A percentile compares a stretch with the other conserved stretches of the same genome.
Conservation (phyloP, 1,284 basidiomycete genomes). For the Naganishia liquefaciens region DNA sequence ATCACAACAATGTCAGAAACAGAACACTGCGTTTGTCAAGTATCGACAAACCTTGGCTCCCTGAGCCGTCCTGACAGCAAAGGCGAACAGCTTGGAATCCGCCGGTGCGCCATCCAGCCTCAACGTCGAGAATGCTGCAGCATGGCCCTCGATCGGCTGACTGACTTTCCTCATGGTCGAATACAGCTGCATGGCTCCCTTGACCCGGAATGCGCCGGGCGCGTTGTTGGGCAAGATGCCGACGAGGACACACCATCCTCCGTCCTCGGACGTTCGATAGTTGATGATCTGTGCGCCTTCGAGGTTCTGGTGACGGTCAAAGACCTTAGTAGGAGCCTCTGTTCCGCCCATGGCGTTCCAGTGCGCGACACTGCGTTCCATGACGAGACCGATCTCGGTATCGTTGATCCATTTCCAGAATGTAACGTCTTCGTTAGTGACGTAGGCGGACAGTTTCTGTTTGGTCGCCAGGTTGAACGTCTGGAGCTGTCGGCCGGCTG, state of each 20-base stretch:
- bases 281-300: conserved; percentile 97
- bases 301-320: conserved; percentile 95
- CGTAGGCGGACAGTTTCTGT: conserved; percentile 94
- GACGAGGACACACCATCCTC: conserved; percentile 95
- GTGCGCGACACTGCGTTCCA: conserved; percentile 89
- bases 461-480: conserved; percentile 98
- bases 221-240: conserved; percentile 93
- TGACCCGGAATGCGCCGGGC: conserved; percentile 87
- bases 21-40: not conserved
- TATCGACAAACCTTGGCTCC: conserved; percentile 80
- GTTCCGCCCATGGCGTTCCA: conserved; percentile 67
- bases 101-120: conserved; percentile 82
- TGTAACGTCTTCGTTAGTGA: conserved; percentile 89
- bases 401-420: conserved; percentile 99
- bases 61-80: conserved; percentile 90
- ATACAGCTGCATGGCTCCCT: conserved; percentile 94
- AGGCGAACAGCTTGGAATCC: conserved; percentile 89
- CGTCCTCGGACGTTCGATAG: conserved; percentile 87
- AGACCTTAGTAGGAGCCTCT: conserved; percentile 60
- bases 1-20: conserved; percentile 19
- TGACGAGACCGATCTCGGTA: conserved; percentile 90
- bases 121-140: conserved; percentile 91
- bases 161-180: conserved; percentile 77
- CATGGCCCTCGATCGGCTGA: conserved; percentile 98
- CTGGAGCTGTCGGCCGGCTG: conserved; percentile 91